phyloP scores from a whole-genome alignment of 129 eudicot genomes.

The Centaurea solstitialis region DNA sequence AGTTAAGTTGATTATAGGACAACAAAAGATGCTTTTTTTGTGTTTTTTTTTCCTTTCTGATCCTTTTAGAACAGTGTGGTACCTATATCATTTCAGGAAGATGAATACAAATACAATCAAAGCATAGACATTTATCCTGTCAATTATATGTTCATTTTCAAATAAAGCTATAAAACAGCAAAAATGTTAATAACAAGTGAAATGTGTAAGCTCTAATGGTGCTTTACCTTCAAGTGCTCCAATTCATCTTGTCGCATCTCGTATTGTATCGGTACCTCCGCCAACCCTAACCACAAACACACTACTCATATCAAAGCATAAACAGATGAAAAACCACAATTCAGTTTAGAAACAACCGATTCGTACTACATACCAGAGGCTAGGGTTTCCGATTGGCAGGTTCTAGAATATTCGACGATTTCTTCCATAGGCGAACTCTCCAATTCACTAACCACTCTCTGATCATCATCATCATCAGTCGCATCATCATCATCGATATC shows the following conservation, averaged over 20 bases:
- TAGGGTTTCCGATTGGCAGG: constrained; percentile 38
- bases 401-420: constrained; percentile 14
- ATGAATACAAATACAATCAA: not conserved
- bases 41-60: not conserved
- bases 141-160: not conserved
- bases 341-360: not conserved
- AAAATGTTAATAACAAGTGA: constrained; percentile 1
- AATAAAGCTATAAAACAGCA: constrained; percentile 9
- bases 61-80: constrained; percentile 1
- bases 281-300: constrained; percentile 27
- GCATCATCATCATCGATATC: constrained; percentile 3
- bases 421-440: constrained; percentile 33
- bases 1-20: not conserved
- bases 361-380: constrained; percentile 34
- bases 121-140: constrained; percentile 7
- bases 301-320: not conserved
- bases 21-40: not conserved
- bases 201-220: not conserved
- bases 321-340: constrained; percentile 1
- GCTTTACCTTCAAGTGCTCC: constrained; percentile 36
- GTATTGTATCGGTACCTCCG: constrained; percentile 41
- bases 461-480: constrained; percentile 28
- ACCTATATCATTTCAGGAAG: not conserved
- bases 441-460: constrained; percentile 25
- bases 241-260: constrained; percentile 37